Base-by-base conservation (phyloP, 140 eudicot species). In the Flaveria floridana region DNA sequence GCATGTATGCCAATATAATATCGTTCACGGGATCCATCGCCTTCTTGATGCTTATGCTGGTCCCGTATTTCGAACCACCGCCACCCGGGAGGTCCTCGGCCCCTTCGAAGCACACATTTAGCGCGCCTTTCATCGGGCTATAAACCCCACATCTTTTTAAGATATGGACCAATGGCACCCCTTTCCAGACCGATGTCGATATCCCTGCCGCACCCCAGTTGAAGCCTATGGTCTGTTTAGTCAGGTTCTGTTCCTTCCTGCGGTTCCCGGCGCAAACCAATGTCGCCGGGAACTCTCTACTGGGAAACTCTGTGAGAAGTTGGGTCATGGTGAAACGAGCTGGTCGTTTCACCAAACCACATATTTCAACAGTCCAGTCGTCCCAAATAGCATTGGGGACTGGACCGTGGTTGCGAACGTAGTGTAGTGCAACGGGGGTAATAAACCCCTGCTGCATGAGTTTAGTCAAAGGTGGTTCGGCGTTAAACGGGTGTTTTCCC, bases 401-500 rank as follows among this genome's bases (percentile, higher is more conserved):
- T 0, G 84, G 62, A 5, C 99, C 99, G 37, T 93, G 99, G 84
- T 90, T 93, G 2, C 97, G 91, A 30, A 94, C 99, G 65, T 90
- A 94, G 75, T 94, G 99, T 66, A 94, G 85, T 0, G 95, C 88
- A 19, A 85, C 96, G 4, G 97, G 97, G 23, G 99, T 94, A 3
- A 94, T 86, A 81, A 94, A 94, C 26, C 99, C 99, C 72, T 90
- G 91, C 70, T 90, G 86, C 99, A 94, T 94, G 79, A 94, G 93
- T 42, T 91, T 91, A n/a, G 78, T 66, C 74, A 94, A 73, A 19
- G 99, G 95, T 13, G 99, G 84, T 86, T 94, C 99, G 7, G 90
- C 81, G 80, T 94, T 94, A 73, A 94, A 94, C 12, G 97, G 99
- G 73, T 90, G 97, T 42, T 88, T 94, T 9, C 99, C 99, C 21